phyloP scores from a whole-genome alignment of 768 basidiomycete genomes.

The Coprinopsis marcescibilis region DNA sequence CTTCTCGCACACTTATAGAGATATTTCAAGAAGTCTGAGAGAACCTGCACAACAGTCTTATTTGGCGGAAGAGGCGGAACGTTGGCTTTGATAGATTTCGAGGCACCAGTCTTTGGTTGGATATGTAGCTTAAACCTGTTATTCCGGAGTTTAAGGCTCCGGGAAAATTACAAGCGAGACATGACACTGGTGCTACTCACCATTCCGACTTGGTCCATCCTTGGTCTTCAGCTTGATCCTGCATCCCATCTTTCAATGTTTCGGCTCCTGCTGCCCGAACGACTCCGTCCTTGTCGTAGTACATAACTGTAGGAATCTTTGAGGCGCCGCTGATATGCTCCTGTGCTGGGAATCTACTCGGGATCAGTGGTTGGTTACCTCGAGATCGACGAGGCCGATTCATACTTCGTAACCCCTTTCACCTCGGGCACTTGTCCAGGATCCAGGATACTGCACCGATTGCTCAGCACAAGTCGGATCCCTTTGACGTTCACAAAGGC shows the following conservation, averaged over 20 bases:
- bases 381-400: slow-evolving; percentile 9
- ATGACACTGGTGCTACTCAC: no score
- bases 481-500: not conserved
- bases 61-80: slow-evolving; percentile 37
- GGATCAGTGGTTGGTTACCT: not conserved
- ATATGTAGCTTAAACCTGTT: slow-evolving; percentile 30
- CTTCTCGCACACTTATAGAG: slow-evolving; percentile 35
- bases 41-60: slow-evolving; percentile 37
- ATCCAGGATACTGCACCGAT: slow-evolving; percentile 31
- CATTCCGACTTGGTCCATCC: slow-evolving; percentile 46
- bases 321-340: slow-evolving; percentile 38
- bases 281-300: slow-evolving; percentile 36
- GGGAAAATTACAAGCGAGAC: not conserved
- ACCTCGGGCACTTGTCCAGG: slow-evolving; percentile 35
- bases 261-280: slow-evolving; percentile 44
- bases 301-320: slow-evolving; percentile 39
- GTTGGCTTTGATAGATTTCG: slow-evolving; percentile 24
- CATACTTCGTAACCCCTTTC: slow-evolving; percentile 38
- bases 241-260: slow-evolving; percentile 32
- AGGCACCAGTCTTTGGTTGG: slow-evolving; percentile 19
- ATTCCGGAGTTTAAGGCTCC: not conserved
- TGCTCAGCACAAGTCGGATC: slow-evolving; percentile 11
- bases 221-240: slow-evolving; percentile 38
- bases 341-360: slow-evolving; percentile 50
- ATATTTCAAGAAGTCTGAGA: slow-evolving; percentile 45